A percentile compares a stretch with the other conserved stretches of the same genome.
Conservation (phyloP, 495 filamentous ascomycete species). For the Hypomontagnella monticulosa region DNA sequence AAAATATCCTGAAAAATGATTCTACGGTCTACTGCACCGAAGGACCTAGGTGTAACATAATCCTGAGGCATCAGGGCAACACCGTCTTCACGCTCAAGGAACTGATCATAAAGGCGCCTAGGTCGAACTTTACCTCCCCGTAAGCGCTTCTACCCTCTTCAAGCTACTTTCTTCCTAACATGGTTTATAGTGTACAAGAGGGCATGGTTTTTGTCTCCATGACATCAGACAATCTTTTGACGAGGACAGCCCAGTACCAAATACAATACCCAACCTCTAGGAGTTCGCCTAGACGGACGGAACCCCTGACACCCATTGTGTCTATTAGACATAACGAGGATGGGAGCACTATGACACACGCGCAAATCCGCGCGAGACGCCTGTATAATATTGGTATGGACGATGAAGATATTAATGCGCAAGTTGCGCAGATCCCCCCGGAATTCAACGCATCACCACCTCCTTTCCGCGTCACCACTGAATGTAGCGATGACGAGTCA, state of each 20-base stretch:
- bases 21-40: constrained; percentile 88
- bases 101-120: constrained; percentile 87
- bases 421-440: constrained; percentile 60
- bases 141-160: constrained; percentile 59
- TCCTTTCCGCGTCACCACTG: constrained; percentile 60
- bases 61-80: constrained; percentile 80
- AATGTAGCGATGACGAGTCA: constrained; percentile 63
- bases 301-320: constrained; percentile 49
- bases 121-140: constrained; percentile 83
- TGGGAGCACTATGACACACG: constrained; percentile 51
- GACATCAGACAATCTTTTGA: constrained; percentile 77
- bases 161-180: constrained; percentile 30
- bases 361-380: constrained; percentile 52
- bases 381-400: constrained; percentile 57
- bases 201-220: constrained; percentile 94
- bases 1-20: constrained; percentile 86
- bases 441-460: constrained; percentile 57
- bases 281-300: constrained; percentile 34
- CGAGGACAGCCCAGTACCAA: constrained; percentile 77
- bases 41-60: constrained; percentile 81
- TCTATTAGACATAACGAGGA: constrained; percentile 59
- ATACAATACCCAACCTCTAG: constrained; percentile 68
- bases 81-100: constrained; percentile 83
- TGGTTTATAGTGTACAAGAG: constrained; percentile 76
- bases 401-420: constrained; percentile 62